Conservation (phyloP, 2,329 filamentous ascomycete genomes). For the Venturia oleaginea region DNA sequence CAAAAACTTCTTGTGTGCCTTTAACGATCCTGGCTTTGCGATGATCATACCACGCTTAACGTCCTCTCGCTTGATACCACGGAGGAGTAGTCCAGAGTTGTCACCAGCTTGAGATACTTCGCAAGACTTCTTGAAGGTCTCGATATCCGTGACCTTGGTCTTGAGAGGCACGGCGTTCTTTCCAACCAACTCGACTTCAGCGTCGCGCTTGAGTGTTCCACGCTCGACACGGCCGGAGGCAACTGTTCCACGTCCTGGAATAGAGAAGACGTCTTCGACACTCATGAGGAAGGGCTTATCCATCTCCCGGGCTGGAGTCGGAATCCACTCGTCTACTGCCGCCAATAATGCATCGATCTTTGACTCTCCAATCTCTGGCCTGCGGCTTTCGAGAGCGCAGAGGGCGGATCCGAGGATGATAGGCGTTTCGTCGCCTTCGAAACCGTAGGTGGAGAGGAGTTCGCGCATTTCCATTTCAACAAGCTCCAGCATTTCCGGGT, state of each 20-base stretch:
- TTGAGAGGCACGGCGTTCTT: conserved; percentile 76
- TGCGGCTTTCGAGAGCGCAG: conserved; percentile 80
- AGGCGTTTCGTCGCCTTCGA: conserved; percentile 95
- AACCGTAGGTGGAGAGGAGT: conserved; percentile 83
- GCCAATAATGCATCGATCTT: conserved; percentile 89
- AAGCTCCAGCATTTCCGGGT: conserved; percentile 98
- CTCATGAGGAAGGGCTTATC: conserved; percentile 99
- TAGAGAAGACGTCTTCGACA: conserved; percentile 60
- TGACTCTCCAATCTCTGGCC: conserved; percentile 73
- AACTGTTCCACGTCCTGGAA: conserved; percentile 82
- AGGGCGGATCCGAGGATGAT: conserved; percentile 96
- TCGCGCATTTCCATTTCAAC: conserved; percentile 99
- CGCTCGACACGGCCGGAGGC: conserved; percentile 96
- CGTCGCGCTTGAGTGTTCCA: conserved; percentile 84
- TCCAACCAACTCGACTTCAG: conserved; percentile 89
- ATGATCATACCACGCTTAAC: conserved; percentile 92
- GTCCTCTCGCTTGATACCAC: conserved; percentile 93
- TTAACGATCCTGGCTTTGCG: conserved; percentile 70
- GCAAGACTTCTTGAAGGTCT: conserved; percentile 99
- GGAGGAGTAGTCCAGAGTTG: conserved; percentile 94
- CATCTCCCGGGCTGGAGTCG: conserved; percentile 83
- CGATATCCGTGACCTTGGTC: conserved; percentile 99
- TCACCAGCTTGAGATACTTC: conserved; percentile 93
- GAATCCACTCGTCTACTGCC: conserved; percentile 92
- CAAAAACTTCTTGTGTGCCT: conserved; percentile 85